A percentile compares a stretch with the other conserved stretches of the same genome.
phyloP scores from a whole-genome alignment of 306 rosid genomes.

The Fragaria vesca region DNA sequence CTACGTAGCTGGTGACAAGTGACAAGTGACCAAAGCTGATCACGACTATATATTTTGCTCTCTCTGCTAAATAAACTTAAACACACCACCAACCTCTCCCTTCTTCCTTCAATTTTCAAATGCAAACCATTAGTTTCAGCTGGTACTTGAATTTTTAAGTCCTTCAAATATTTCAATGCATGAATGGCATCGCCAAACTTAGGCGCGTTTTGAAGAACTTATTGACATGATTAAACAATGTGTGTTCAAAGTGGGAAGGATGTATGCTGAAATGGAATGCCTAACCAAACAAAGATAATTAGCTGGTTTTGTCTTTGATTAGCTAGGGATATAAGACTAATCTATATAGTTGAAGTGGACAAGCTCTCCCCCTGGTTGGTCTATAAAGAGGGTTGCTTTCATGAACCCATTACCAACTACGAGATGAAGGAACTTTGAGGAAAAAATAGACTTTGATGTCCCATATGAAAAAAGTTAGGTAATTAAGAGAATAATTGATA shows the following conservation, averaged over 20 bases:
- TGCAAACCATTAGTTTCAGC: not conserved
- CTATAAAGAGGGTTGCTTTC: constrained; percentile 18
- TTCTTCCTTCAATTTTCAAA: not conserved
- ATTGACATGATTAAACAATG: not conserved
- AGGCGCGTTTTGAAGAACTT: constrained; percentile 5
- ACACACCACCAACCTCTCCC: not conserved
- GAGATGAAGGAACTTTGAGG: constrained; percentile 10
- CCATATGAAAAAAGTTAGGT: constrained; percentile 4
- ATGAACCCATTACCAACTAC: constrained; percentile 23
- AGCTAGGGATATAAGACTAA: not conserved
- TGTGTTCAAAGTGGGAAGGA: not conserved
- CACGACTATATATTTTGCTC: not conserved
- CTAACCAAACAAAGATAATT: constrained; percentile 7
- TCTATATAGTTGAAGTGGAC: constrained; percentile 10
- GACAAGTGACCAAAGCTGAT: not conserved
- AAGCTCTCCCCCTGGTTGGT: constrained; percentile 11
- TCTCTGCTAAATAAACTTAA: not conserved
- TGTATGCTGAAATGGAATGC: constrained; percentile 15
- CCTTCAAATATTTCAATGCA: not conserved
- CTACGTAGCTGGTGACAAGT: not conserved
- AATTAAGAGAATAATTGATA: not conserved
- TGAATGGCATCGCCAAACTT: not conserved
- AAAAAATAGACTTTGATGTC: not conserved
- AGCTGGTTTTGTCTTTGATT: constrained; percentile 14
- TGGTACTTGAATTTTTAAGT: not conserved